Conservation (phyloP, 2,329 filamentous ascomycete genomes). For the Periconia macrospinosa region DNA sequence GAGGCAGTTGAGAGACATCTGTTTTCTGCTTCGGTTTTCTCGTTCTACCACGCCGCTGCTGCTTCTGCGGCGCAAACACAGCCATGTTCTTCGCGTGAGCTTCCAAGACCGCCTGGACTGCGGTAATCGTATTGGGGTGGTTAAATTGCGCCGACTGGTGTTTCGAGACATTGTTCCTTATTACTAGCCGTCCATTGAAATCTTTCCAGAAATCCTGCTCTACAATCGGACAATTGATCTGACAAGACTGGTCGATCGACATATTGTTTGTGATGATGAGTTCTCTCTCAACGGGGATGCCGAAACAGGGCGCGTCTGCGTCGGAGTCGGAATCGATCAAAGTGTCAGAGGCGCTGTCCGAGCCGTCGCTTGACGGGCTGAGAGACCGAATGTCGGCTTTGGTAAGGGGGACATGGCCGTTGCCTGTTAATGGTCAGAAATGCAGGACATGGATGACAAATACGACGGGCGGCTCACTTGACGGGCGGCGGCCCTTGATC, state of each 20-base stretch:
- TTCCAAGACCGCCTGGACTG: too few relatives aligned
- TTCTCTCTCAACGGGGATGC: conserved; percentile 7
- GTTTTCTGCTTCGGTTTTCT: too few relatives aligned
- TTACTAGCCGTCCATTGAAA: conserved; percentile 9
- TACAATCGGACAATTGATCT: conserved; percentile 17
- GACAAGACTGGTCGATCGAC: conserved; percentile 12
- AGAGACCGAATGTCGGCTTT: conserved; percentile 1
- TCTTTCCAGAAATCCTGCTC: conserved; percentile 17
- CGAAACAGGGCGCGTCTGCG: conserved; percentile 7
- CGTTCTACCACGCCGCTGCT: too few relatives aligned
- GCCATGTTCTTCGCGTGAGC: too few relatives aligned
- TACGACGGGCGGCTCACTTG: conserved; percentile 8
- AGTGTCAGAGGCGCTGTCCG: conserved; percentile 10
- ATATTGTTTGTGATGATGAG: conserved; percentile 16
- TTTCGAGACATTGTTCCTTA: conserved; percentile 15
- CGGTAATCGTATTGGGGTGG: not conserved
- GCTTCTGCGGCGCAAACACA: too few relatives aligned
- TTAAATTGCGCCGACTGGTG: not conserved
- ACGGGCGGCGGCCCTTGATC: conserved; percentile 11
- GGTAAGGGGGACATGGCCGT: conserved; percentile 35
- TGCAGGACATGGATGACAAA: not conserved
- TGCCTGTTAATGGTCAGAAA: conserved; percentile 53
- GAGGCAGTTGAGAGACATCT: too few relatives aligned
- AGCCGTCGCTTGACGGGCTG: not conserved
- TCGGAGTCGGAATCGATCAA: conserved; percentile 9